Evolutionary conservation across 352 stramenopile genomes (phyloP).

Genomic region (Pythium phragmiticola): DNA sequence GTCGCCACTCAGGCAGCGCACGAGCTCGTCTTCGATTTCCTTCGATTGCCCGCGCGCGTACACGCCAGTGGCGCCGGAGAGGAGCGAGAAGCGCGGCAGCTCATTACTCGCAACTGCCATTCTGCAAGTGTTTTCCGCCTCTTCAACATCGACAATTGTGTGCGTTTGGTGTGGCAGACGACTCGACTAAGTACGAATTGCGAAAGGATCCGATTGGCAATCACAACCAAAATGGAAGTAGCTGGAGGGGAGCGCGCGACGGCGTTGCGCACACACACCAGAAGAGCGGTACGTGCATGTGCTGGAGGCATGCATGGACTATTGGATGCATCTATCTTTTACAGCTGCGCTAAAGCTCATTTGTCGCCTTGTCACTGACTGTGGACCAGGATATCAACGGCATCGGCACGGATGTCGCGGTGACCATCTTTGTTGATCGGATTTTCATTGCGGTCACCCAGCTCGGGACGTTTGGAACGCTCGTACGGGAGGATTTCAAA

Average conservation of each 20-base stretch:
- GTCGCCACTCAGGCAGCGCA: not conserved
- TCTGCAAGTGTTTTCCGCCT: slow-evolving; percentile 1
- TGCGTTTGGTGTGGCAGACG: slow-evolving; percentile 17
- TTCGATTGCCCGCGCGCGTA: slow-evolving; percentile 8
- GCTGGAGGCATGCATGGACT: not conserved
- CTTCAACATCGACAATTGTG: slow-evolving; percentile 25
- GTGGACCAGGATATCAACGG: slow-evolving; percentile 66
- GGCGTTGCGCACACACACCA: slow-evolving; percentile 41
- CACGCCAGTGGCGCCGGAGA: slow-evolving; percentile 19
- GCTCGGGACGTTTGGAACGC: slow-evolving; percentile 75
- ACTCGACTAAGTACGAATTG: slow-evolving; percentile 17
- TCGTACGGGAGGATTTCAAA: slow-evolving; percentile 35
- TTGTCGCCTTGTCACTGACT: not conserved
- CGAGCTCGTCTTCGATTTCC: slow-evolving; percentile 13
- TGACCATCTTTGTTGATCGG: slow-evolving; percentile 80
- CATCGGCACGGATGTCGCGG: slow-evolving; percentile 59
- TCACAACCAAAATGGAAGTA: slow-evolving; percentile 9
- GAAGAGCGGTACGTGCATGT: slow-evolving; percentile 15
- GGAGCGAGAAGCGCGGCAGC: slow-evolving; percentile 39
- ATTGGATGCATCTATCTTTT: not conserved
- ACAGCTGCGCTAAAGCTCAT: not conserved
- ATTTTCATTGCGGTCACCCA: slow-evolving; percentile 83
- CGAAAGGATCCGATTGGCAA: not conserved
- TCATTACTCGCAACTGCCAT: slow-evolving; percentile 42
- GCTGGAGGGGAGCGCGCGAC: not conserved